Conservation (phyloP, 352 stramenopile species). For the Globisporangium cylindrosporum region DNA sequence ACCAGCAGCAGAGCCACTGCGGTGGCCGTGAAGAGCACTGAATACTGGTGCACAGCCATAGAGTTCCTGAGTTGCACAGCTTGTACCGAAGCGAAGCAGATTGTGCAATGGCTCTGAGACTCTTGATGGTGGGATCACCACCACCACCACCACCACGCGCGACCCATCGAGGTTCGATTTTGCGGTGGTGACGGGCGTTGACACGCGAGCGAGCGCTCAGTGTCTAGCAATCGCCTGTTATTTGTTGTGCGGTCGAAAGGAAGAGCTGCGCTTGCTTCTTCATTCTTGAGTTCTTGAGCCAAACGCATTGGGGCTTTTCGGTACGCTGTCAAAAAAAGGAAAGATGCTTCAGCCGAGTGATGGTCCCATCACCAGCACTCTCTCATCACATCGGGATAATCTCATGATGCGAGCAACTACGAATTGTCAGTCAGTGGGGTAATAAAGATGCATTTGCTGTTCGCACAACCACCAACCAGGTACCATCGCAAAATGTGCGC, state of each 20-base stretch:
- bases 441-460: not conserved
- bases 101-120: not conserved
- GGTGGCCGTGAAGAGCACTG: not conserved
- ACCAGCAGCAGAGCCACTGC: not conserved
- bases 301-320: not conserved
- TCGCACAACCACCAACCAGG: not conserved
- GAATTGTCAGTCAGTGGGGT: not conserved
- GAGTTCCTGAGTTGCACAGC: not conserved
- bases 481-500: not conserved
- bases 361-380: not conserved
- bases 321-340: not conserved
- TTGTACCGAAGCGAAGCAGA: not conserved
- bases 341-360: not conserved
- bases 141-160: not conserved
- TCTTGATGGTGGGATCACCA: not conserved
- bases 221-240: not conserved
- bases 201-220: not conserved
- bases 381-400: not conserved
- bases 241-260: not conserved
- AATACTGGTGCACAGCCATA: not conserved
- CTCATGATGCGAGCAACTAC: not conserved
- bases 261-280: not conserved
- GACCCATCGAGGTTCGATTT: constrained; percentile 1
- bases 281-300: not conserved
- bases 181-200: not conserved